Percentiles rank a stretch among this genome's conserved stretches.
phyloP scores from a whole-genome alignment of 2,329 filamentous ascomycete species.

The Aureobasidium sp. region DNA sequence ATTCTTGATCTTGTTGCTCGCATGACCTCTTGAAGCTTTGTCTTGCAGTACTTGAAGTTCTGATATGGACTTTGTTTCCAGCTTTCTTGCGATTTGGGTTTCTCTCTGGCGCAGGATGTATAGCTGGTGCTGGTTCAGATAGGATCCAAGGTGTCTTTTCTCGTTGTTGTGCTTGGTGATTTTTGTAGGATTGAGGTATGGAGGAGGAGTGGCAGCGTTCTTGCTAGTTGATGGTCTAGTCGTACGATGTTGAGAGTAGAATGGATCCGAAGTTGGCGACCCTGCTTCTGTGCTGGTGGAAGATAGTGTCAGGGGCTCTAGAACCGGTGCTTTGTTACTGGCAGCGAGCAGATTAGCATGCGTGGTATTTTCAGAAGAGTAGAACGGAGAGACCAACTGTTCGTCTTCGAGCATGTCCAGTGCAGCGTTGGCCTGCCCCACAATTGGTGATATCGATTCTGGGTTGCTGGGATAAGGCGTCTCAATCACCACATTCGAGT shows the following conservation, averaged over 20 bases:
- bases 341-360: background rate
- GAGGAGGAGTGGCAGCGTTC: background rate
- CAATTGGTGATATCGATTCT: no score
- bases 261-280: accelerated
- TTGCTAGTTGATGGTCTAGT: background rate
- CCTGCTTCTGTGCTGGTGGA: background rate
- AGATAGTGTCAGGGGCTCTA: background rate
- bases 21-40: background rate
- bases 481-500: no score
- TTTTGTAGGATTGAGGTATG: background rate
- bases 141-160: background rate
- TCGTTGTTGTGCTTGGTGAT: background rate
- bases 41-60: background rate
- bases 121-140: background rate
- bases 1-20: background rate
- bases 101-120: background rate
- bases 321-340: background rate
- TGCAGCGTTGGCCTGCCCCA: no score
- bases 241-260: background rate
- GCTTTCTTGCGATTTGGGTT: background rate
- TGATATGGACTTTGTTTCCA: background rate
- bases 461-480: no score
- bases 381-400: no score
- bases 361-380: background rate
- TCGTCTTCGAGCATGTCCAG: no score